Percentiles rank a stretch among this genome's conserved stretches.
phyloP scores from a whole-genome alignment of 306 rosid genomes.

The Abrus pulchellus region DNA sequence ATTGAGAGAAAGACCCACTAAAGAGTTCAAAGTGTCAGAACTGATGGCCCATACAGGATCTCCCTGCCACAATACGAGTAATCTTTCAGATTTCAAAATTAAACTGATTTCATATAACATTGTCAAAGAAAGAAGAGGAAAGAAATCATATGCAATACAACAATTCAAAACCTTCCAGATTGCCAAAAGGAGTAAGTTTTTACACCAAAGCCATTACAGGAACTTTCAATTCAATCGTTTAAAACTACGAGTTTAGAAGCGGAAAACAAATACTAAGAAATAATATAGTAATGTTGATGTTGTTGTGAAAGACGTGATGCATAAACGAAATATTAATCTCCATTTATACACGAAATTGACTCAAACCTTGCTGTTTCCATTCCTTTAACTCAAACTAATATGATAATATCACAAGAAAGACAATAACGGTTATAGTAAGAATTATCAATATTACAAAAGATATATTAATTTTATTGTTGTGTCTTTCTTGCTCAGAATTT shows the following conservation, averaged over 20 bases:
- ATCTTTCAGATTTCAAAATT: constrained; percentile 39
- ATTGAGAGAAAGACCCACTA: constrained; percentile 85
- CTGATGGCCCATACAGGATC: constrained; percentile 97
- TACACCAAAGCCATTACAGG: constrained; percentile 12
- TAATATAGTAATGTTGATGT: neutral
- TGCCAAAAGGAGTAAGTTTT: constrained; percentile 3
- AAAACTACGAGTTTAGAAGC: neutral
- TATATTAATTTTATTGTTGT: too few species aligned
- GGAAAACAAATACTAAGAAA: neutral
- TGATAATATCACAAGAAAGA: too few species aligned
- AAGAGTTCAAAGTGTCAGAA: constrained; percentile 76
- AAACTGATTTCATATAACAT: constrained; percentile 29
- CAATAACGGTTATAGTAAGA: too few species aligned
- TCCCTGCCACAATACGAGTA: constrained; percentile 64
- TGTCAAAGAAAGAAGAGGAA: neutral
- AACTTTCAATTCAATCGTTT: constrained; percentile 18
- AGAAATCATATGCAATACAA: constrained; percentile 11
- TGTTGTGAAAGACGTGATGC: neutral
- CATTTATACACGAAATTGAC: neutral
- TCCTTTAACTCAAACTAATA: too few species aligned
- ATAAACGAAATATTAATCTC: neutral
- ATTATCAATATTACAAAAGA: too few species aligned
- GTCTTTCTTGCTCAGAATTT: too few species aligned
- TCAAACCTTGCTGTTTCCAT: too few species aligned
- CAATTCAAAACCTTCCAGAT: neutral